Evolutionary conservation across 805 yeast genomes (phyloP).

Genomic region (Blastobotrys muscicola): DNA sequence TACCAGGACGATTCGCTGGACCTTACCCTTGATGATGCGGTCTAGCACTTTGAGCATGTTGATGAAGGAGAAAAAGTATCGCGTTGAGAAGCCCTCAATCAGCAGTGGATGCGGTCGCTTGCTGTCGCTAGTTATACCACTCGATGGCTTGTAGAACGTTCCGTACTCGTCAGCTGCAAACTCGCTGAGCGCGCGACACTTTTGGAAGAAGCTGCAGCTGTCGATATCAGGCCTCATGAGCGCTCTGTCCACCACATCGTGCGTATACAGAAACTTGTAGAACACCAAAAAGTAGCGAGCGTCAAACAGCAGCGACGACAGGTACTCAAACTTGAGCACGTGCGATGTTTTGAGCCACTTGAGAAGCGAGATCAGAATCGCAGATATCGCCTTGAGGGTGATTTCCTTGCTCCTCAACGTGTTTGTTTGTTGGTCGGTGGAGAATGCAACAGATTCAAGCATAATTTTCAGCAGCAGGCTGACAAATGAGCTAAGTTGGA

Average conservation of each 20-base stretch:
- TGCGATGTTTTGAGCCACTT: constrained; percentile 79
- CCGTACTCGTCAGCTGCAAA: constrained; percentile 4
- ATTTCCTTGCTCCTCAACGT: constrained; percentile 48
- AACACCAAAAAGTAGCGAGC: constrained; percentile 42
- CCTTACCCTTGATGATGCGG: constrained; percentile 52
- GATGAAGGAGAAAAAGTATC: constrained; percentile 25
- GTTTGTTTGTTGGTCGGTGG: constrained; percentile 6
- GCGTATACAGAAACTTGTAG: constrained; percentile 26
- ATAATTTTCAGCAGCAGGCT: constrained; percentile 56
- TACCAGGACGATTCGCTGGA: constrained; percentile 61
- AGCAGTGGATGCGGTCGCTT: neutral
- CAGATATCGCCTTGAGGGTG: constrained; percentile 48
- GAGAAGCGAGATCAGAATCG: constrained; percentile 42
- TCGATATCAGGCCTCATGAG: constrained; percentile 18
- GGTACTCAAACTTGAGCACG: constrained; percentile 66
- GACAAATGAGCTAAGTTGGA: constrained; percentile 53
- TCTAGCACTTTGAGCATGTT: constrained; percentile 49
- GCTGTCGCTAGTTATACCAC: no score
- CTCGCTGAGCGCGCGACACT: constrained; percentile 14
- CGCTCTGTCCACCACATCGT: constrained; percentile 15
- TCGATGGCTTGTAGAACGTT: no score
- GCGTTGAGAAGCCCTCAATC: constrained; percentile 9
- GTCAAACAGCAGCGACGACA: constrained; percentile 66
- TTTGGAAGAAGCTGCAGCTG: constrained; percentile 16
- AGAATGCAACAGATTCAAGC: constrained; percentile 33